Base-by-base conservation (phyloP, 257 asterid species). In the Leptodermis oblonga region DNA sequence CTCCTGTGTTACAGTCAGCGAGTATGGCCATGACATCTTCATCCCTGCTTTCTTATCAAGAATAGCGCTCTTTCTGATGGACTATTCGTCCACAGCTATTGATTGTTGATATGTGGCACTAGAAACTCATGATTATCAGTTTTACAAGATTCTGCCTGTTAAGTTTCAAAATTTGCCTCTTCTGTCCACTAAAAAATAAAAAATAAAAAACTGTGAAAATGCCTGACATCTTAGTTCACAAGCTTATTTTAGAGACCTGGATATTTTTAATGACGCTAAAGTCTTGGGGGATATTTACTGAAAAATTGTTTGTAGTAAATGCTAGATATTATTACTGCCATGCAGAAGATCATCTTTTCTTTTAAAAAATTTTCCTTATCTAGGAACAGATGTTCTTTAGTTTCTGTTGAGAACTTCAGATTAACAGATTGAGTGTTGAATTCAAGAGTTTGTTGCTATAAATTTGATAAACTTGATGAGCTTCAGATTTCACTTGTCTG, bases 401-500 rank as follows among this genome's bases (percentile, higher is more conserved):
- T 46, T 70, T 18, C 9, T 30, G 37, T 56, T 31, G 20, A 61
- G 60, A 22, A 22, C 26, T 53, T 22, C 10, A 22, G 53, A 43
- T 46, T n/a, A 30, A 31, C 66, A 41, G 2, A 3, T n/a, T 36
- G 22, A 7, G 37, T 31, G 23, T 34, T 62, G 55, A 28, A 30
- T 25, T 71, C 25, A 11, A 62, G 45, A 33, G 33, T 34, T 49
- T 46, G 41, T 23, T 51, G 30, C 5, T n/a, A 22, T 43, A 9
- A n/a, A 34, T 65, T 43, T 65, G 58, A 65, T 43, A 5, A 33
- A 65, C 18, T 42, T 33, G 41, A 17, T 28, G 55, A 25, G 63
- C 30, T 25, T 45, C n/a, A 23, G 75, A 51, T 71, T 51, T 51
- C 13, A 20, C 43, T 25, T 39, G 23, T 26, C 20, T 71, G 37